Percentiles rank a stretch among this genome's conserved stretches.
Conservation (phyloP, 345 rosid genomes). For the Moricandia moricandioides region DNA sequence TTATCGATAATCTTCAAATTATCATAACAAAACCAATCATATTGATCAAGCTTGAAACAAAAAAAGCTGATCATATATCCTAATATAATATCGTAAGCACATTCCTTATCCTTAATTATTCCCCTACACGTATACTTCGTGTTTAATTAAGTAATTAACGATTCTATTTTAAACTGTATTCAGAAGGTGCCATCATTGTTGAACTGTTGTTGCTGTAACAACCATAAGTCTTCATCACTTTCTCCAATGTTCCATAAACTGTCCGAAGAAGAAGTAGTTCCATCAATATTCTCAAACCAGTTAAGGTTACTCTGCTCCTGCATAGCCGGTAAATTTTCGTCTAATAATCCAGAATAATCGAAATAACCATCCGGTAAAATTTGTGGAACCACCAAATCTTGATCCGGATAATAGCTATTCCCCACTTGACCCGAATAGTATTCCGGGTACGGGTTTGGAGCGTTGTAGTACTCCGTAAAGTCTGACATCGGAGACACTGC, state of each 20-base stretch:
- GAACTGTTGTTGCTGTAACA: conserved; percentile 58
- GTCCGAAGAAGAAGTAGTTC: conserved; percentile 45
- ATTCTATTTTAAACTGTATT: conserved; percentile 28
- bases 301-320: conserved; percentile 51
- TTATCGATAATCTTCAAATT: conserved; percentile 18
- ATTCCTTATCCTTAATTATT: conserved; percentile 27
- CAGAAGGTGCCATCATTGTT: conserved; percentile 49
- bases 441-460: conserved; percentile 47
- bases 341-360: conserved; percentile 42
- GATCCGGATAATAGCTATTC: conserved; percentile 45
- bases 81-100: conserved; percentile 21
- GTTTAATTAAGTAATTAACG: conserved; percentile 12
- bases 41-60: conserved; percentile 29
- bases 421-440: conserved; percentile 44
- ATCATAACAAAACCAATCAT: conserved; percentile 24
- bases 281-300: conserved; percentile 52
- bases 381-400: conserved; percentile 43
- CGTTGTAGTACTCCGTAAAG: conserved; percentile 58
- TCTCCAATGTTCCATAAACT: conserved; percentile 56
- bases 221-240: conserved; percentile 61
- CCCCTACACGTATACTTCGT: conserved; percentile 32
- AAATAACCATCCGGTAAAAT: conserved; percentile 41
- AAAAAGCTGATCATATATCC: conserved; percentile 33
- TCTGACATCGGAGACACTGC: conserved; percentile 66
- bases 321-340: conserved; percentile 29